phyloP scores from a whole-genome alignment of 2,329 filamentous ascomycete genomes.

The Triangularia setosa region DNA sequence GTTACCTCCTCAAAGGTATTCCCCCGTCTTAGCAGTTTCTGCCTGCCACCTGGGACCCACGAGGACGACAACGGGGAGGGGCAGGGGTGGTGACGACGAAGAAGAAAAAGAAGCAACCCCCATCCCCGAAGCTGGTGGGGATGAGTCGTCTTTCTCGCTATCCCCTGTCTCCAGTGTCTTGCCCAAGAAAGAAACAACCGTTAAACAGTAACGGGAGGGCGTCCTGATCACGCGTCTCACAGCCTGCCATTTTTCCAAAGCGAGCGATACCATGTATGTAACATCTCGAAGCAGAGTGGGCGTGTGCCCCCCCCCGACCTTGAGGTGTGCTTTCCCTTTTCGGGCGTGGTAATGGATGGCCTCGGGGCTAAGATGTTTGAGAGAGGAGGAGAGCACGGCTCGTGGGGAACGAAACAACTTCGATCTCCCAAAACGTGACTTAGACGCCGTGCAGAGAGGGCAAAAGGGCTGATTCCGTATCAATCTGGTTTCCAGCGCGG shows the following conservation, averaged over 20 bases:
- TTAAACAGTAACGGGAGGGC: constrained; percentile 3
- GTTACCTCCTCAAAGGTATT: background rate
- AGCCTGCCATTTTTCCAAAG: constrained; percentile 10
- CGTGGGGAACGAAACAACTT: too few relatives aligned
- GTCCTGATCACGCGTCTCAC: constrained; percentile 14
- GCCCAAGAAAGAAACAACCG: constrained; percentile 4
- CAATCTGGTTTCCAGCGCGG: constrained; percentile 18
- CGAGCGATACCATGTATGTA: too few relatives aligned
- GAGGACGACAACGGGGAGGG: too few relatives aligned
- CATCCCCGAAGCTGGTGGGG: constrained; percentile 5
- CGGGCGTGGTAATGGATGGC: too few relatives aligned
- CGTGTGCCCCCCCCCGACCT: background rate
- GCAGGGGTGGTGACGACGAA: background rate
- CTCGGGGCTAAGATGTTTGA: too few relatives aligned
- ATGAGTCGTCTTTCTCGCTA: constrained; percentile 18
- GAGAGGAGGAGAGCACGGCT: too few relatives aligned
- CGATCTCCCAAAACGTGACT: background rate
- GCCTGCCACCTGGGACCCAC: constrained; percentile 16
- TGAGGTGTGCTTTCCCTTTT: too few relatives aligned
- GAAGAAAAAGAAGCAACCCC: background rate
- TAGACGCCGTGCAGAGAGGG: constrained; percentile 9
- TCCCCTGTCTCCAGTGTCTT: constrained; percentile 6
- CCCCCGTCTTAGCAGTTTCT: constrained; percentile 14
- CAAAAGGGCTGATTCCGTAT: constrained; percentile 9
- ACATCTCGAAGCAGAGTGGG: background rate